Conservation (phyloP, 768 basidiomycete species). For the Mycena polygramma region DNA sequence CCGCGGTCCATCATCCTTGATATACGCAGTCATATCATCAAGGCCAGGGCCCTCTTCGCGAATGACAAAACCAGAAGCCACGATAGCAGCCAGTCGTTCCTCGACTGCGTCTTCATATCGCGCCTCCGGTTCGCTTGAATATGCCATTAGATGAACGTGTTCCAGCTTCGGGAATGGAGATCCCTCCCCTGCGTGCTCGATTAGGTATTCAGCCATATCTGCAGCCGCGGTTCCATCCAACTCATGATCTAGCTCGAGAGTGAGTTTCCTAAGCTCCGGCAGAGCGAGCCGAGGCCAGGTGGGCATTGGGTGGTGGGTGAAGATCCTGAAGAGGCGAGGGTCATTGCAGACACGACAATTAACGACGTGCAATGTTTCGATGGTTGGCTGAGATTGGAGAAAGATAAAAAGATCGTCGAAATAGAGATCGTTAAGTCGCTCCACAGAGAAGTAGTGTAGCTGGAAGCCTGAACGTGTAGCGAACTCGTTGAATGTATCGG, state of each 20-base stretch:
- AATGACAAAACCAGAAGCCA: background rate
- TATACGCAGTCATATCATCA: background rate
- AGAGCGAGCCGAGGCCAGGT: background rate
- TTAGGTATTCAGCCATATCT: background rate
- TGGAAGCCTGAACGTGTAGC: background rate
- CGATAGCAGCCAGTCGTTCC: background rate
- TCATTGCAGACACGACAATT: background rate
- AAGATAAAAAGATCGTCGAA: background rate
- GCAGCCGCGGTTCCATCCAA: background rate
- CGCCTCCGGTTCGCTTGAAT: background rate
- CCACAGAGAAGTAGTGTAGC: background rate
- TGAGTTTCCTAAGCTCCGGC: background rate
- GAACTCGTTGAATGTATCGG: background rate
- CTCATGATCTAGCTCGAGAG: background rate
- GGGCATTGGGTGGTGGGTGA: background rate
- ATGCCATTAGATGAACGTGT: background rate
- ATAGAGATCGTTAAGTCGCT: background rate
- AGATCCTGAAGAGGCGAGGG: background rate
- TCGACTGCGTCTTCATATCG: background rate
- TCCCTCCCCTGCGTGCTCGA: background rate
- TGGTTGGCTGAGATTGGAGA: background rate
- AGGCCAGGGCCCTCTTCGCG: background rate
- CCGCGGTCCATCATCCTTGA: background rate
- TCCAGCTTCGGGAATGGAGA: background rate
- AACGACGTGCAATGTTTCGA: background rate